phyloP scores from a whole-genome alignment of 2,329 filamentous ascomycete species.

The Byssothecium circinans region DNA sequence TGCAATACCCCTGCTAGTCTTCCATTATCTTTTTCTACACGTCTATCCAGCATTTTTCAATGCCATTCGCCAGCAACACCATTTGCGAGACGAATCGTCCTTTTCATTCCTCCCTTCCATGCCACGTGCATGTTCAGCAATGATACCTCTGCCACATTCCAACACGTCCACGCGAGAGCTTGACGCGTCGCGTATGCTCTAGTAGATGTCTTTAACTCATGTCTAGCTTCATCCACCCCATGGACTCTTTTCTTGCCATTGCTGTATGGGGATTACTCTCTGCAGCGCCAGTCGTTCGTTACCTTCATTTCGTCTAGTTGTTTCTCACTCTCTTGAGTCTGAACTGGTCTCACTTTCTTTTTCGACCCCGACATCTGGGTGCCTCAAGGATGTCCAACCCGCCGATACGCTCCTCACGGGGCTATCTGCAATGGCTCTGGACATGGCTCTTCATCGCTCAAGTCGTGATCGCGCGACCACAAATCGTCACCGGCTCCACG shows the following conservation, averaged over 20 bases:
- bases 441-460: constrained; percentile 2
- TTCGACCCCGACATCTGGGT: not conserved
- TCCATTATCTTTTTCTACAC: too few relatives aligned
- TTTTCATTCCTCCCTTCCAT: too few relatives aligned
- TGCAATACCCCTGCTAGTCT: too few relatives aligned
- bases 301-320: not conserved
- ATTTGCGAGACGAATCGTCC: too few relatives aligned
- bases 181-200: constrained; percentile 4
- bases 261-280: constrained; percentile 2
- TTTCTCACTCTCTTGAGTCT: not conserved
- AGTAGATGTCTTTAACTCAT: not conserved
- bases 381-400: not conserved
- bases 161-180: constrained; percentile 3
- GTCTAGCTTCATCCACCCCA: not conserved
- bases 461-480: constrained; percentile 6
- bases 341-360: not conserved
- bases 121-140: too few relatives aligned
- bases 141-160: constrained; percentile 4
- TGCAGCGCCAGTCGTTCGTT: constrained; percentile 4
- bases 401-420: constrained; percentile 1
- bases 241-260: too few relatives aligned
- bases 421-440: not conserved
- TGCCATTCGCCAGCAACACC: too few relatives aligned
- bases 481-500: constrained; percentile 5
- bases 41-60: too few relatives aligned